Evolutionary conservation across 83 land plant species (phyloP), one percentile per base, ranked within the genome.

Genomic region (Isoetes engelmannii): DNA sequence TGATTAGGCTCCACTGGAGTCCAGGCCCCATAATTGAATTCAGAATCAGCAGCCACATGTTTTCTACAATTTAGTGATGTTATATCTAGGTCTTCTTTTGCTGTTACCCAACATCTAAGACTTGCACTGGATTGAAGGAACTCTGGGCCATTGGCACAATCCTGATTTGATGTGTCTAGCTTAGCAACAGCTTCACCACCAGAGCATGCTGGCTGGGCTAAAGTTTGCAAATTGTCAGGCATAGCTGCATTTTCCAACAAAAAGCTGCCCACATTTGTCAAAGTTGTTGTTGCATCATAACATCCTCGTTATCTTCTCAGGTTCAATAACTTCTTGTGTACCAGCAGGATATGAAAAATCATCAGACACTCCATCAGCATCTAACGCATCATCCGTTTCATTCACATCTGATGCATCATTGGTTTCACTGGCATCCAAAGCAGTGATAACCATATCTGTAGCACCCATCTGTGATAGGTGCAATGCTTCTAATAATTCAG

Each of bases 401-500:
- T 60, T 60, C 19, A 45, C 41, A 10, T 43, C 41, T n/a, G 44
- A 19, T 43, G 10, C 63, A n/a, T 60, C 63, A 64, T 47, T n/a
- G 53, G 45, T 41, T 21, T 57, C 70, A 37, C 57, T 43, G 44
- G 56, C 70, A 68, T 68, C 57, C 45, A 68, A 48, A 41, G 44
- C 10, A 19, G 53, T 68, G 45, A 50, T 57, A 7, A 60, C 46
- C 9, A 44, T 57, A 21, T 68, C 59, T n/a, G 56, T 46, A 15
- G 53, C 70, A 68, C 56, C 20, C 41, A n/a, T 68, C 41, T 70
- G 65, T 37, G 77, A 74, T 7, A 74, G 72, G 10, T 74, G 61
- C 45, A 74, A 60, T 9, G 77, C 89, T 72, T 82, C 83, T 71
- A 83, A 43, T 45, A 93, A 77, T 71, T 81, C 83, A 50, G 75